phyloP scores from a whole-genome alignment of 1,284 basidiomycete genomes.

The Ustilago trichophora region DNA sequence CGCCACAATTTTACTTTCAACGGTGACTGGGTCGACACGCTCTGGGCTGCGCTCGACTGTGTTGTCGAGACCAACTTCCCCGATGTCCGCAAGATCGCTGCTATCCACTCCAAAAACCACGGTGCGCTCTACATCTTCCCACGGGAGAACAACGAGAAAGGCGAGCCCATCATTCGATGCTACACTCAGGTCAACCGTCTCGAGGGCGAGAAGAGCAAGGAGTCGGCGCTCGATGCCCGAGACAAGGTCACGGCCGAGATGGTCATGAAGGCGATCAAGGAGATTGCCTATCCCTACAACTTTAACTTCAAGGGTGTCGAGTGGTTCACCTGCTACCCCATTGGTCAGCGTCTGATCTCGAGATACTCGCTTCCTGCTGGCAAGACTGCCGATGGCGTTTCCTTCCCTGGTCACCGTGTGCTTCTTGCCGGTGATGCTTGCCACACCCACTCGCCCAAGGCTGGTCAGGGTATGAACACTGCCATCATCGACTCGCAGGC shows the following conservation, averaged over 20 bases:
- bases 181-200: constrained; percentile 66
- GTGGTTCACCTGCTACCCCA: constrained; percentile 68
- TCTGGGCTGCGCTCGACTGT: constrained; percentile 63
- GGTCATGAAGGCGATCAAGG: constrained; percentile 66
- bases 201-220: constrained; percentile 54
- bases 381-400: constrained; percentile 13
- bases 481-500: constrained; percentile 68
- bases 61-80: constrained; percentile 64
- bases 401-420: constrained; percentile 61
- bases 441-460: constrained; percentile 68
- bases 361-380: constrained; percentile 55
- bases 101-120: constrained; percentile 61
- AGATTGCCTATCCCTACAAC: constrained; percentile 68
- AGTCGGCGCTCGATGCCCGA: constrained; percentile 51
- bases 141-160: constrained; percentile 65
- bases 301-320: constrained; percentile 67
- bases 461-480: constrained; percentile 68
- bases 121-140: constrained; percentile 67
- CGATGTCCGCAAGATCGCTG: constrained; percentile 63
- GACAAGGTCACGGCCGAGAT: constrained; percentile 65
- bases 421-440: constrained; percentile 68
- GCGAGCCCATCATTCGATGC: constrained; percentile 64
- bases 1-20: constrained; percentile 52
- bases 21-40: constrained; percentile 63
- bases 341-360: constrained; percentile 56